Percentiles rank a stretch among this genome's conserved stretches.
These are phyloP conservation scores for Macroventuria anomochaeta DNA, from an alignment of 2,329 filamentous ascomycete genomes.

Conservation along the genomic window DNA sequence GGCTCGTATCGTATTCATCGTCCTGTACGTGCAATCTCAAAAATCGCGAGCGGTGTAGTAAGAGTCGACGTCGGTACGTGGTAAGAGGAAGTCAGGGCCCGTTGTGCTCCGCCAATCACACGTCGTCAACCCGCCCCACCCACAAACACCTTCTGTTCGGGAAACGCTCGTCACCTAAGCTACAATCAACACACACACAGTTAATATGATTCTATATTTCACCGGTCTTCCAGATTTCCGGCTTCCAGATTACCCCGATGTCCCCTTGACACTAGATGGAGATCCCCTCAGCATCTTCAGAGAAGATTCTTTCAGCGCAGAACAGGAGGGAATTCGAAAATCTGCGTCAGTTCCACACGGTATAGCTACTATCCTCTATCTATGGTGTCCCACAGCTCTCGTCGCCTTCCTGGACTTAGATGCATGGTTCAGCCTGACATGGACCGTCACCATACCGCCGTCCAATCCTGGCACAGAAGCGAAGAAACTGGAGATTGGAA, in stretches of 20 bases:
- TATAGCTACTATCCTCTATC: slow-evolving; percentile 29
- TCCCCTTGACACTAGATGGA: not conserved
- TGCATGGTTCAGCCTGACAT: slow-evolving; percentile 36
- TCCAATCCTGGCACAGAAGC: slow-evolving; percentile 7
- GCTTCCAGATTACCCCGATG: slow-evolving; percentile 6
- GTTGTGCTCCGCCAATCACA: not conserved
- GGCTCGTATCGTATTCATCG: too few species aligned
- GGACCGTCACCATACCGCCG: slow-evolving; percentile 19
- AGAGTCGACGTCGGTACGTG: too few species aligned
- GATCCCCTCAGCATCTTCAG: slow-evolving; percentile 9
- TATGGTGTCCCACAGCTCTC: slow-evolving; percentile 27
- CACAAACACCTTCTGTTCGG: slow-evolving; percentile 1
- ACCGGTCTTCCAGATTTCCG: not conserved
- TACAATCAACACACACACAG: not conserved
- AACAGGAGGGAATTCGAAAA: not conserved
- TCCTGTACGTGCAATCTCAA: too few species aligned
- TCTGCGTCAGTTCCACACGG: slow-evolving; percentile 6
- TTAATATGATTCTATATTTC: slow-evolving; percentile 2
- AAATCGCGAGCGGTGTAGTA: too few species aligned
- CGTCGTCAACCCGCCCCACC: not conserved
- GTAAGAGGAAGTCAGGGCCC: not conserved
- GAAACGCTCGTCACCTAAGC: not conserved
- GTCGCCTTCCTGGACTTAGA: slow-evolving; percentile 31
- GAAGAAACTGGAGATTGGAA: slow-evolving; percentile 30
- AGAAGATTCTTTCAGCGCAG: slow-evolving; percentile 7